Evolutionary conservation across 805 yeast species (phyloP), one percentile per base, ranked within the genome.

Genomic region (Wickerhamiella kurtzmanii): DNA sequence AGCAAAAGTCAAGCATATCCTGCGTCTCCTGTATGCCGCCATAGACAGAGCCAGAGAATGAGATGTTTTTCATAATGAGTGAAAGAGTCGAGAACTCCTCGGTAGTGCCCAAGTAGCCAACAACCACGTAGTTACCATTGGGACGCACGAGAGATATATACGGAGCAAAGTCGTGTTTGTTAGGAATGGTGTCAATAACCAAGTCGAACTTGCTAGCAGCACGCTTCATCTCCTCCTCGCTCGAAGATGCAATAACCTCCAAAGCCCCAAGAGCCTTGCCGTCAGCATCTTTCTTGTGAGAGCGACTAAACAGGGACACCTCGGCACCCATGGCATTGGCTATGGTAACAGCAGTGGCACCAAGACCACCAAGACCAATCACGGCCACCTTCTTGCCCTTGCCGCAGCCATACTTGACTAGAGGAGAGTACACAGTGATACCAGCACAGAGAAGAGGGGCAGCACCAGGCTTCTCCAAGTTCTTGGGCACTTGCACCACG

Each of bases 381-480:
- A 78, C 62, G 44, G 80, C 83, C 45, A 79, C 79, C 45, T 64
- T 70, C 51, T 66, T 67, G 43, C 76, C 76, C 41, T 70, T 68
- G 49, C 71, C 74, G 55, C 64, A 68, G 39, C 69, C 70, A 46
- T 67, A 67, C 61, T 68, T 64, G 43, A 58, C 67, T 55, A 81
- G 64, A 46, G 89, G 88, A 13, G 83, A 73, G 65, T 67, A 81
- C 13, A 76, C 79, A 15, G 89, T 81, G 60, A 79, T 66, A 49
- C 89, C 89, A 50, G 85, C 89, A 68, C 89, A 81, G 66, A 80
- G 65, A 65, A 82, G 66, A 44, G 88, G 87, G 3, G 86, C 86
- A 22, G 76, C 85, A 28, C 70, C 65, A 37, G 68, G 74, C 40
- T 75, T 67, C 37, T 72, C 67, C 35, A 77, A 55, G 8, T 55